These are phyloP conservation scores for Lophium mytilinum DNA, from an alignment of 495 filamentous ascomycete genomes.

Conservation along the genomic window DNA sequence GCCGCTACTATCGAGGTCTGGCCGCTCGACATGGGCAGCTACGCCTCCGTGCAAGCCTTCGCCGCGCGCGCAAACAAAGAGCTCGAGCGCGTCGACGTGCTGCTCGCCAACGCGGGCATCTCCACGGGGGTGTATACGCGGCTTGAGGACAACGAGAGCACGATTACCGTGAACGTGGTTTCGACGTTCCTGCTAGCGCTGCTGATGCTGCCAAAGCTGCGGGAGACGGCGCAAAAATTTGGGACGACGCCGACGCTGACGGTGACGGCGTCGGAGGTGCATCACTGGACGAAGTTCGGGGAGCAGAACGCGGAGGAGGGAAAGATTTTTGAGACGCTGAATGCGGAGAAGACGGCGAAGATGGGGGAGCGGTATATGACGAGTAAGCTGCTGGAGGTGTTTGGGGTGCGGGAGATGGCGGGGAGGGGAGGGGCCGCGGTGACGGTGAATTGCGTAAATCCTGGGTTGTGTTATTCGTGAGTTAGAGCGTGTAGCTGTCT, in stretches of 20 bases:
- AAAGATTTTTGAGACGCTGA: slow-evolving; percentile 23
- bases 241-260: slow-evolving; percentile 16
- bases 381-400: slow-evolving; percentile 27
- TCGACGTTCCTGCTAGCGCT: slow-evolving; percentile 41
- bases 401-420: slow-evolving; percentile 24
- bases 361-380: slow-evolving; percentile 29
- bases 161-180: slow-evolving; percentile 46
- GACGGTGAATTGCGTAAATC: slow-evolving; percentile 34
- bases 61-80: slow-evolving; percentile 35
- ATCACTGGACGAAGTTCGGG: slow-evolving; percentile 22
- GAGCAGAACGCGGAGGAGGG: slow-evolving; percentile 11
- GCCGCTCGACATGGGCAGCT: slow-evolving; percentile 47
- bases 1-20: slow-evolving; percentile 41
- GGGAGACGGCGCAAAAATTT: slow-evolving; percentile 21
- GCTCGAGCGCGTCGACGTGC: slow-evolving; percentile 33
- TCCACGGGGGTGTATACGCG: slow-evolving; percentile 25
- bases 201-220: slow-evolving; percentile 34
- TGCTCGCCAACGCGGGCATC: slow-evolving; percentile 42
- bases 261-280: slow-evolving; percentile 28
- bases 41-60: slow-evolving; percentile 44
- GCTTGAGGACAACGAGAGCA: slow-evolving; percentile 39
- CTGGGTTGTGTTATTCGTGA: slow-evolving; percentile 29
- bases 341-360: slow-evolving; percentile 16
- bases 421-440: slow-evolving; percentile 18
- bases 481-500: neutral